Base-by-base conservation (phyloP, 768 basidiomycete species). In the Mycena pura region DNA sequence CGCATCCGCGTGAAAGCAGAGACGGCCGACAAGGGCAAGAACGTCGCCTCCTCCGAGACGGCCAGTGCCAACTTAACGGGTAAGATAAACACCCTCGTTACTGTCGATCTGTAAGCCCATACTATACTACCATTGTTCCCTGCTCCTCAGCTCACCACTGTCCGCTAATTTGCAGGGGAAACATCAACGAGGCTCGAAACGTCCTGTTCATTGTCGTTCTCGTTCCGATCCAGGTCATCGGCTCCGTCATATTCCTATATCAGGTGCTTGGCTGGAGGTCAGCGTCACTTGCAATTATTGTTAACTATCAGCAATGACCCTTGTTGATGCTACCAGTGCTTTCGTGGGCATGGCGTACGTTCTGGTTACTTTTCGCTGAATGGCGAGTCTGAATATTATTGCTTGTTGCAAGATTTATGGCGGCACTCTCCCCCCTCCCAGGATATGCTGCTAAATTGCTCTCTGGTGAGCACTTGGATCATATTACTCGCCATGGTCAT, bases 61-160 rank as follows among this genome's bases (percentile, higher is more conserved):
- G 10, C 57, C 32, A 41, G 28, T n/a, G n/a, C n/a, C n/a, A 86
- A 88, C 68, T 72, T 91, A 15, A 81, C 86, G 28, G 91, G 92
- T 8, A 89, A 85, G 69, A 87, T 93, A 69, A 92, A 89, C 71
- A 92, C 89, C 51, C 74, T 92, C 4, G 82, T 91, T 29, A 86
- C 90, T 9, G 85, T 86, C 1, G 91, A 93, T 72, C 46, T 44
- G 6, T 73, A 73, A 19, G 74, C 78, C 56, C 71, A 79, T 27
- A 67, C 74, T 46, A 38, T 72, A 29, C 41, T 67, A 29, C 52
- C 59, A 1, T 34, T 67, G n/a, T 29, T 71, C 5, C 24, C 49
- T 69, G n/a, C 72, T 71, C 5, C 50, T 70, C 65, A 65, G 46
- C 47, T 72, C 17, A 43, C 27, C n/a, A n/a, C n/a, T n/a, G n/a